A percentile compares a stretch with the other conserved stretches of the same genome.
These are phyloP conservation scores for Periconia digitata DNA, from an alignment of 2,329 filamentous ascomycete genomes.

Conservation along the genomic window DNA sequence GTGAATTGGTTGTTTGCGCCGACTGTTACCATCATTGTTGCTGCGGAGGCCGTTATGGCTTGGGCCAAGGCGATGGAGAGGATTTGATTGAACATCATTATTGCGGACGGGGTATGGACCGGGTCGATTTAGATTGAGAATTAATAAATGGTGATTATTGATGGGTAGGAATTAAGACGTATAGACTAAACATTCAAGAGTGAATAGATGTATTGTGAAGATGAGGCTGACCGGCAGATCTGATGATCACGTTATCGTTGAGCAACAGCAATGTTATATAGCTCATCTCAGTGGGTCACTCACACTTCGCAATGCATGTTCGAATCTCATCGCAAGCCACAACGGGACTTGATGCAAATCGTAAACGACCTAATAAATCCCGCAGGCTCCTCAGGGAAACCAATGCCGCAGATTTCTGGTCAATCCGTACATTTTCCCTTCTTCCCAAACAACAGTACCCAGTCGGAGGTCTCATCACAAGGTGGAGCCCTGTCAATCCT, in stretches of 20 bases:
- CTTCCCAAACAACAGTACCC: no score
- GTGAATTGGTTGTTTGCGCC: constrained; percentile 35
- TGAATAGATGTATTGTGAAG: constrained; percentile 2
- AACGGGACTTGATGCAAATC: constrained; percentile 11
- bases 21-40: constrained; percentile 32
- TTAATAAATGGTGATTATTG: background rate
- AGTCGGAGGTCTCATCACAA: no score
- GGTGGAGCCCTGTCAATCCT: no score
- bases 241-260: constrained; percentile 11
- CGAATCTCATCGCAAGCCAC: no score
- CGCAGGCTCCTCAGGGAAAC: no score
- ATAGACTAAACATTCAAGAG: constrained; percentile 6
- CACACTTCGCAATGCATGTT: no score
- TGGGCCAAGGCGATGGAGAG: constrained; percentile 24
- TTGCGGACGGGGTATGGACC: constrained; percentile 6
- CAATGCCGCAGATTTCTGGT: no score
- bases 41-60: constrained; percentile 26
- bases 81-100: constrained; percentile 27
- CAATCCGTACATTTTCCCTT: no score
- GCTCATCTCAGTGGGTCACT: background rate
- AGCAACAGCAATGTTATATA: constrained; percentile 12
- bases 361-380: constrained; percentile 11
- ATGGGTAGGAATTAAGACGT: background rate
- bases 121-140: constrained; percentile 3
- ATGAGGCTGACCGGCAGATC: constrained; percentile 17